Evolutionary conservation across 2,329 filamentous ascomycete species (phyloP), one percentile per base, ranked within the genome.

Genomic region (Calonectria pteridis): DNA sequence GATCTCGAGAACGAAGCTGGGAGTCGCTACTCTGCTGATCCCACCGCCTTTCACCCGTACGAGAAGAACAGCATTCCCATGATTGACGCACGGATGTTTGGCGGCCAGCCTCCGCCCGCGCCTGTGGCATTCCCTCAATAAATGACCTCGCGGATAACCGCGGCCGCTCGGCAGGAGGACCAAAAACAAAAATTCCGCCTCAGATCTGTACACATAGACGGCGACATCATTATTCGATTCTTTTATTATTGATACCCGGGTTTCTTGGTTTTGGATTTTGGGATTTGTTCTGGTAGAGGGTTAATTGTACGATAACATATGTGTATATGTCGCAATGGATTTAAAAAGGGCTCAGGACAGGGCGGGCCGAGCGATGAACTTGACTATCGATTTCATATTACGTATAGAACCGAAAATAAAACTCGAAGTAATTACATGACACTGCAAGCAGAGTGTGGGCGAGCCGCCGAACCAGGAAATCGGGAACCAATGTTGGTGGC

Each of bases 51-150:
- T 73, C 85, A 87, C 43, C 84, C 85, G 5, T 83, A 86, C 62
- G 87, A 89, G 80, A 89, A 89, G 83, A 86, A 88, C 79, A 86
- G 84, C 79, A 87, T 88, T 50, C 87, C 87, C 1, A 80, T 89
- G 72, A 86, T 88, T 77, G 86, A 88, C 73, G 82, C 84, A 50
- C 82, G 86, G 49, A 84, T 83, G 76, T 88, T 87, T 76, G 80
- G 78, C 20, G 80, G 77, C 2, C 75, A 81, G n/a, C 78, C 80
- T 49, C 69, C 78, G 4, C 75, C 77, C n/a, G 67, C 67, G 53
- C 78, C 80, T 23, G 66, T 79, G 55, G 63, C 76, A 37, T 80
- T 80, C 35, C 73, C 80, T 29, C 77, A 80, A 35, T 79, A 59
- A 78, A 62, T 58, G 31, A 33, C 9, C 16, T 33, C 23, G 20